phyloP scores from a whole-genome alignment of 1,139 yeast species.

The Blastobotrys buckinghamii region DNA sequence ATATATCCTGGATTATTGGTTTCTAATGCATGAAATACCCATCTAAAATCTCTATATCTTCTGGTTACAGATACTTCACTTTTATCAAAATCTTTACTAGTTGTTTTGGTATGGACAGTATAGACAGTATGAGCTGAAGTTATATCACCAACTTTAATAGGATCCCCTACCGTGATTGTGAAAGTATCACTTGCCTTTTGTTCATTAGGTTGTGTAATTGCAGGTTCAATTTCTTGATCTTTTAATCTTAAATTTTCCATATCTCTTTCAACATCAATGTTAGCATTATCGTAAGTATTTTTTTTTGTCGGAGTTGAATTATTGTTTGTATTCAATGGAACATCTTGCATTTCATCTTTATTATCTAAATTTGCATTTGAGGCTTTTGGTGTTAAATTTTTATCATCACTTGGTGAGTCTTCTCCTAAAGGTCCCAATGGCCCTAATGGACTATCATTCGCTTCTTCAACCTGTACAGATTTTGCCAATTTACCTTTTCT shows the following conservation, averaged over 20 bases:
- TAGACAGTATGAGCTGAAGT: constrained; percentile 88
- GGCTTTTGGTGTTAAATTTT: background rate
- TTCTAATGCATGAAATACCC: constrained; percentile 88
- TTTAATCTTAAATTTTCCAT: background rate
- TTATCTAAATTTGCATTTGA: background rate
- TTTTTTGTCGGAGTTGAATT: background rate
- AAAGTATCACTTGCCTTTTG: constrained; percentile 28
- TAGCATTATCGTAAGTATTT: background rate
- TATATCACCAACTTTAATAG: constrained; percentile 84
- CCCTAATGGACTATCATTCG: constrained; percentile 12
- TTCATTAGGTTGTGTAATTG: background rate
- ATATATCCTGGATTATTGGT: constrained; percentile 84
- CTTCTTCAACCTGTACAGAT: constrained; percentile 11
- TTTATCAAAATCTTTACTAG: constrained; percentile 35
- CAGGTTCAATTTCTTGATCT: background rate
- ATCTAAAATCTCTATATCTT: constrained; percentile 73
- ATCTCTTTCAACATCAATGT: constrained; percentile 1
- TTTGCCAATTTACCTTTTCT: constrained; percentile 16
- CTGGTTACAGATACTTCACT: constrained; percentile 54
- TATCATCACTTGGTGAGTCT: background rate
- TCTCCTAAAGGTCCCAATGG: constrained; percentile 11
- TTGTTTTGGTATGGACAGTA: constrained; percentile 58
- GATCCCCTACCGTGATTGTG: constrained; percentile 79
- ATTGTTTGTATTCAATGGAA: constrained; percentile 6
- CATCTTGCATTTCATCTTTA: constrained; percentile 2